phyloP scores from a whole-genome alignment of 2,329 filamentous ascomycete genomes.

The Scedosporium minutisporum region DNA sequence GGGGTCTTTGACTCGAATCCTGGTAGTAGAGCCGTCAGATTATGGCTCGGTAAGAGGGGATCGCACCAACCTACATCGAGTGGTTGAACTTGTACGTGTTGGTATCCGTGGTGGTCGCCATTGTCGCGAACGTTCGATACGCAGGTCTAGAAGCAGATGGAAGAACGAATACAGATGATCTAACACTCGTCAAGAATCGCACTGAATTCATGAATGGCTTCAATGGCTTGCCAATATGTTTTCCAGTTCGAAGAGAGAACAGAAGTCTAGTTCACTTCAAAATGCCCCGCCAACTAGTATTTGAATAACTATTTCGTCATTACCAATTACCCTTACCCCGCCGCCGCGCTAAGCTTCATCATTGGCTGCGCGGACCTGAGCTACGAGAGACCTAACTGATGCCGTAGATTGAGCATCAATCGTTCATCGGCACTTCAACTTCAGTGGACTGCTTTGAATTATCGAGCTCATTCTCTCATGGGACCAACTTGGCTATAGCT shows the following conservation, averaged over 20 bases:
- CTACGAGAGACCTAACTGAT: background rate
- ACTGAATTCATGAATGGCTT: background rate
- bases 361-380: background rate
- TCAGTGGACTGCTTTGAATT: too few species aligned
- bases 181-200: background rate
- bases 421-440: background rate
- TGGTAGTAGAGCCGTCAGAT: slow-evolving; percentile 24
- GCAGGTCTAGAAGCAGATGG: background rate
- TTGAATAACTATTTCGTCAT: background rate
- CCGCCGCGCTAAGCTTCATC: background rate
- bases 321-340: background rate
- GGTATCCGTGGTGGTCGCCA: slow-evolving; percentile 63
- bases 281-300: background rate
- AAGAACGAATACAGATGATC: background rate
- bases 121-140: slow-evolving; percentile 28
- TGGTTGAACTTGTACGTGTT: slow-evolving; percentile 79
- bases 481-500: too few species aligned
- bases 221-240: background rate
- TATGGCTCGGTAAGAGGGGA: background rate
- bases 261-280: background rate
- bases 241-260: background rate
- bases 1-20: slow-evolving; percentile 92
- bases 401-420: background rate
- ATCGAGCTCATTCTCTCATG: too few species aligned
- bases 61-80: slow-evolving; percentile 55